Conservation (phyloP, 371 early-diverging fungal species). For the Fennellomyces sp. region DNA sequence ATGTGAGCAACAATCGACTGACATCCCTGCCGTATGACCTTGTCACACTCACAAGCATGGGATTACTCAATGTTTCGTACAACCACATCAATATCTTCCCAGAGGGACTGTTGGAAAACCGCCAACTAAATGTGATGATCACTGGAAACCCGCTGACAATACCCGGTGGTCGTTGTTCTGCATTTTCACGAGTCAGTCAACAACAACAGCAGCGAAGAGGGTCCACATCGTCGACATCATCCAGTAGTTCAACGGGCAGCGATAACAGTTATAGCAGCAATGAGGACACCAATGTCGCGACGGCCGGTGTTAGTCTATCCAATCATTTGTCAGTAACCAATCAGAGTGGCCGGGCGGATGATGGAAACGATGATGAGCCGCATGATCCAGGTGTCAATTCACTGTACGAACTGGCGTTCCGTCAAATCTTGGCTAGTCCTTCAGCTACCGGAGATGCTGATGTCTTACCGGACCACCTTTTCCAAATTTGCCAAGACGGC, state of each 20-base stretch:
- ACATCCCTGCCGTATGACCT: background rate
- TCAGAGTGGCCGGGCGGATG: background rate
- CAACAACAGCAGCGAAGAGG: background rate
- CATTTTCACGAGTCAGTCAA: background rate
- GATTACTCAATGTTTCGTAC: background rate
- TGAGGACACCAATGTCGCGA: too few relatives aligned
- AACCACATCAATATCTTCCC: background rate
- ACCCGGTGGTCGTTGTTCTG: background rate
- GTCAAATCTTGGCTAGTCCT: background rate
- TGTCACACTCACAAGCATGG: background rate
- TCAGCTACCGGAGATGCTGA: background rate
- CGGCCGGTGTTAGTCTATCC: too few relatives aligned
- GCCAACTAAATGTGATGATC: background rate
- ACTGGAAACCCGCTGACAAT: background rate
- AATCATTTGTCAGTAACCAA: background rate
- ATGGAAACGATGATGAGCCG: background rate
- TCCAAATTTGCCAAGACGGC: background rate
- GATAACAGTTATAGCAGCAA: too few relatives aligned
- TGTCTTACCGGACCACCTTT: background rate
- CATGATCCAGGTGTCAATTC: conserved; percentile 1
- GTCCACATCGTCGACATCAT: too few relatives aligned
- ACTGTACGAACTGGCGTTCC: background rate
- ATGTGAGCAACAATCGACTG: background rate
- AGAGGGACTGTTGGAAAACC: background rate
- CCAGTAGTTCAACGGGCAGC: too few relatives aligned